phyloP scores from a whole-genome alignment of 2,329 filamentous ascomycete genomes.

The Aquanectria penicillioides region DNA sequence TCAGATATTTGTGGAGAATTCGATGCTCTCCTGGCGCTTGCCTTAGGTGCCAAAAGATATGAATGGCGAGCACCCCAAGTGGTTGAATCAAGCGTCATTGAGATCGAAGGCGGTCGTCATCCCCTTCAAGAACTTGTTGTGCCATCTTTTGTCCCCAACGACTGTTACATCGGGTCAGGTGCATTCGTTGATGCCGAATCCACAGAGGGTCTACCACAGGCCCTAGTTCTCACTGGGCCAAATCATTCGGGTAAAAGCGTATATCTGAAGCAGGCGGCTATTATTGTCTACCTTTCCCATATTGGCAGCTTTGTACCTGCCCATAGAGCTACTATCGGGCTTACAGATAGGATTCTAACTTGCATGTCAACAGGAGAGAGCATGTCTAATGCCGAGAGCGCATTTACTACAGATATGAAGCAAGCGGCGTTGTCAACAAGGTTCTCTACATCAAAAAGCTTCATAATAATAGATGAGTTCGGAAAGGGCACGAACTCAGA shows the following conservation, averaged over 20 bases:
- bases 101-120: constrained; percentile 83
- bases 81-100: constrained; percentile 74
- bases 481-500: constrained; percentile 70
- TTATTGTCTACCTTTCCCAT: constrained; percentile 93
- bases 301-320: constrained; percentile 94
- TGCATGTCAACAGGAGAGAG: constrained; percentile 80
- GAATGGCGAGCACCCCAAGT: constrained; percentile 76
- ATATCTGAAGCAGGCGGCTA: constrained; percentile 90
- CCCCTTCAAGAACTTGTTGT: constrained; percentile 87
- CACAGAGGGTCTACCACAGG: constrained; percentile 54
- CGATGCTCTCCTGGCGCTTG: constrained; percentile 84
- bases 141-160: constrained; percentile 83
- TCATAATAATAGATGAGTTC: constrained; percentile 95
- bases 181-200: constrained; percentile 36
- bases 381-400: constrained; percentile 67
- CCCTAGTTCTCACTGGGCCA: constrained; percentile 87
- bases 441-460: constrained; percentile 77
- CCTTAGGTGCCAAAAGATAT: constrained; percentile 79
- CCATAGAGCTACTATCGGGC: constrained; percentile 76
- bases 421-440: constrained; percentile 83
- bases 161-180: constrained; percentile 76
- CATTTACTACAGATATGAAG: constrained; percentile 82
- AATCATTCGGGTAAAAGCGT: constrained; percentile 98
- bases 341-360: constrained; percentile 93
- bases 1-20: constrained; percentile 88